phyloP scores from a whole-genome alignment of 768 basidiomycete species.

The Serendipita sp. region DNA sequence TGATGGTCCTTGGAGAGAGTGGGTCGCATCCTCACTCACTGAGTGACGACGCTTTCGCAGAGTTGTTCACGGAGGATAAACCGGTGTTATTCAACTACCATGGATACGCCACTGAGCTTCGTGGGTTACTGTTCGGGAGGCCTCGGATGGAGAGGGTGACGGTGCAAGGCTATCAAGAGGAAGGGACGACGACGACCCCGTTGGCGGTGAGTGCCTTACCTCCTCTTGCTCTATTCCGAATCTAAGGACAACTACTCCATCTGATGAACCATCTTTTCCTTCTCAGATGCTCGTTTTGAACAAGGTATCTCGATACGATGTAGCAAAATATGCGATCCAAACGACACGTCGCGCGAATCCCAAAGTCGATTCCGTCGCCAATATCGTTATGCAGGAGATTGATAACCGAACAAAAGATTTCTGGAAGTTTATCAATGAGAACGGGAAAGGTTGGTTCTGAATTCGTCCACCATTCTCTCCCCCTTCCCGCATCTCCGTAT shows the following conservation, averaged over 20 bases:
- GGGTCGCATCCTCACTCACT: constrained; percentile 68
- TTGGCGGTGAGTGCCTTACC: constrained; percentile 26
- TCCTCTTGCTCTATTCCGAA: constrained; percentile 25
- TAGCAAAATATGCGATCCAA: constrained; percentile 45
- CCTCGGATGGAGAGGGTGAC: constrained; percentile 33
- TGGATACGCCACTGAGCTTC: constrained; percentile 59
- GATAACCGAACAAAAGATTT: constrained; percentile 48
- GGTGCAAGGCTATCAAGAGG: constrained; percentile 51
- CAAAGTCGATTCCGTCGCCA: constrained; percentile 40
- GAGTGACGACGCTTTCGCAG: constrained; percentile 40
- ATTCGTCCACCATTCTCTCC: not conserved
- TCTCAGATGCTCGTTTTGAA: constrained; percentile 63
- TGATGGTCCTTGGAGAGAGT: constrained; percentile 61
- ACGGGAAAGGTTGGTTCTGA: constrained; percentile 35
- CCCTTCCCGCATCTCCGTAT: no score
- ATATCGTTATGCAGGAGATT: constrained; percentile 39
- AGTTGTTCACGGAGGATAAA: constrained; percentile 56
- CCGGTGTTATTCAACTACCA: constrained; percentile 74
- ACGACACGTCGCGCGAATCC: constrained; percentile 38
- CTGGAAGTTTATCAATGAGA: constrained; percentile 40
- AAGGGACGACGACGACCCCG: constrained; percentile 68
- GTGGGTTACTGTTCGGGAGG: constrained; percentile 47
- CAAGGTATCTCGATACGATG: constrained; percentile 47
- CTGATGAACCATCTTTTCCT: no score
- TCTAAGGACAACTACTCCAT: constrained; percentile 10